These are phyloP conservation scores for Silene latifolia DNA, from an alignment of 148 eudicot genomes.

Conservation along the genomic window DNA sequence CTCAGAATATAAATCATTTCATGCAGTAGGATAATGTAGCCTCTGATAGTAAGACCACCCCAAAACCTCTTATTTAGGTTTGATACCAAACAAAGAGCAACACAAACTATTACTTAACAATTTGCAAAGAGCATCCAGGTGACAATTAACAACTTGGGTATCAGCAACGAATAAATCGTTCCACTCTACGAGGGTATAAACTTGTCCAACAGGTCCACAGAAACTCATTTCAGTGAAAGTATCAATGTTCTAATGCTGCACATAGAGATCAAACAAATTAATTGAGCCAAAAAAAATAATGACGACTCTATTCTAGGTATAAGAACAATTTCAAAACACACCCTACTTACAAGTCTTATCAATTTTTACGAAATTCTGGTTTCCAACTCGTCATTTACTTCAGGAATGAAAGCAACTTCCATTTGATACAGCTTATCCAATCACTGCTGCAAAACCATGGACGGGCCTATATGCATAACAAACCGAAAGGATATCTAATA, in stretches of 20 bases:
- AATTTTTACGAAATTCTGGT: too few relatives aligned
- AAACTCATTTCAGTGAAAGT: slow-evolving; percentile 64
- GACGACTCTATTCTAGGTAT: too few relatives aligned
- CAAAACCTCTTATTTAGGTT: not conserved
- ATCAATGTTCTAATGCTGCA: slow-evolving; percentile 85
- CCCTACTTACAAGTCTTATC: too few relatives aligned
- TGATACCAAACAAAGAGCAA: not conserved
- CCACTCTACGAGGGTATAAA: slow-evolving; percentile 82
- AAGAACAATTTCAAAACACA: too few relatives aligned
- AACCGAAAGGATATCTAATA: too few relatives aligned
- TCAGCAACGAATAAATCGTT: slow-evolving; percentile 91
- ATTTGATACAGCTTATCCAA: too few relatives aligned
- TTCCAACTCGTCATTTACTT: too few relatives aligned
- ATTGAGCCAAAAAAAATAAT: too few relatives aligned
- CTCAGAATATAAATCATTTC: not conserved
- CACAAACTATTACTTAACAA: not conserved
- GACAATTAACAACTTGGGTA: slow-evolving; percentile 54
- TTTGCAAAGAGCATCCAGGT: not conserved
- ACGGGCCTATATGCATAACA: too few relatives aligned
- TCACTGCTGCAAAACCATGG: too few relatives aligned
- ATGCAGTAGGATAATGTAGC: too few relatives aligned
- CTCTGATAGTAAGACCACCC: not conserved
- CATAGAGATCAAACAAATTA: slow-evolving; percentile 13
- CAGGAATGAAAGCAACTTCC: too few relatives aligned
- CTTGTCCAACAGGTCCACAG: slow-evolving; percentile 91